These are phyloP conservation scores for Suhomyces xylopsoci DNA, from an alignment of 805 yeast genomes.

Conservation along the genomic window DNA sequence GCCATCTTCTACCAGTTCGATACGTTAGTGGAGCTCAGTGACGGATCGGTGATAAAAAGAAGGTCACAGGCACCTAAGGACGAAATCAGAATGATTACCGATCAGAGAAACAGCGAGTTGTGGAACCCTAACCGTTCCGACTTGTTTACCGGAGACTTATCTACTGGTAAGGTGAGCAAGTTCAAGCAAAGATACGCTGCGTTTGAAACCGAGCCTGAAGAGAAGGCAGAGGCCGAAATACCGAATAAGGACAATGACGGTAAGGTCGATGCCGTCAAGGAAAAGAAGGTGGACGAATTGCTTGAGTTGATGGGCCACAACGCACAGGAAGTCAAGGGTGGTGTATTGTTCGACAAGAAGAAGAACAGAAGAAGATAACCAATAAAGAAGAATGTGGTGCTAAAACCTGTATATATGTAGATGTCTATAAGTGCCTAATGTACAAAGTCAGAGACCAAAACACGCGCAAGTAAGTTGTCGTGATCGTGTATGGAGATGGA, in stretches of 20 bases:
- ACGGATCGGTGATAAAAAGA: slow-evolving; percentile 85
- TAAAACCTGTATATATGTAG: slow-evolving; percentile 6
- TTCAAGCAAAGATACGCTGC: slow-evolving; percentile 66
- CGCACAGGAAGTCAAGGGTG: slow-evolving; percentile 55
- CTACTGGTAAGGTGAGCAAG: slow-evolving; percentile 75
- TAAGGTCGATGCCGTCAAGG: slow-evolving; percentile 7
- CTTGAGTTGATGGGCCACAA: slow-evolving; percentile 59
- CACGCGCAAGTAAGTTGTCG: not conserved
- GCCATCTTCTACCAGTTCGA: slow-evolving; percentile 90
- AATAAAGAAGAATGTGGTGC: not conserved
- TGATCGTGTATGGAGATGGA: not conserved
- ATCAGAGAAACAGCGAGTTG: slow-evolving; percentile 78
- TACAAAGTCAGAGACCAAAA: not conserved
- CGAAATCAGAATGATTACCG: slow-evolving; percentile 80
- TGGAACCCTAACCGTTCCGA: slow-evolving; percentile 91
- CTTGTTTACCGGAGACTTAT: slow-evolving; percentile 69
- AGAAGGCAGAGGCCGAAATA: slow-evolving; percentile 19
- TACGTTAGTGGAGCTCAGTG: slow-evolving; percentile 84
- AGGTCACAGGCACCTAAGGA: slow-evolving; percentile 84
- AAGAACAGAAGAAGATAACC: slow-evolving; percentile 34
- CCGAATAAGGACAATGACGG: slow-evolving; percentile 11
- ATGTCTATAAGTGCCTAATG: slow-evolving; percentile 7
- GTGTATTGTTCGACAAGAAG: slow-evolving; percentile 48
- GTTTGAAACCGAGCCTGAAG: slow-evolving; percentile 36
- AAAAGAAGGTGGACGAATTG: slow-evolving; percentile 43